A percentile compares a stretch with the other conserved stretches of the same genome.
Conservation (phyloP, 352 stramenopile species). For the Thalassiosira pacifica region DNA sequence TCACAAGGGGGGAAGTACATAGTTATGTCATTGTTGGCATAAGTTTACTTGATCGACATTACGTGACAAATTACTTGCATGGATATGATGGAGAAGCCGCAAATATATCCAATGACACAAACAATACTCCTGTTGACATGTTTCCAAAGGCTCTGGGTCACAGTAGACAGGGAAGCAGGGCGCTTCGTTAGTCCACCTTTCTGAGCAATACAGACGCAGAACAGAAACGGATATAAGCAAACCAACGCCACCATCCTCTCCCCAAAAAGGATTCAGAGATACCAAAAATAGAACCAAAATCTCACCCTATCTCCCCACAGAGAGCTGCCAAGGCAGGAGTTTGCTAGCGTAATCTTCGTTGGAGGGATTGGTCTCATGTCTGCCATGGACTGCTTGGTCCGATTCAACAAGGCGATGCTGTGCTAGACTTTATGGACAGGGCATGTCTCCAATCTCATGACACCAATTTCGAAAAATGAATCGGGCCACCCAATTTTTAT, state of each 20-base stretch:
- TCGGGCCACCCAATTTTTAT: too few relatives aligned
- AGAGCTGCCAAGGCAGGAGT: slow-evolving; percentile 35
- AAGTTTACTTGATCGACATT: slow-evolving; percentile 42
- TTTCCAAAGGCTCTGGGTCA: slow-evolving; percentile 42
- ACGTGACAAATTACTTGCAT: slow-evolving; percentile 29
- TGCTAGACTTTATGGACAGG: slow-evolving; percentile 46
- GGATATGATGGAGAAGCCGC: slow-evolving; percentile 3
- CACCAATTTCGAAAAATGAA: too few relatives aligned
- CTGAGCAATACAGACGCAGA: slow-evolving; percentile 36
- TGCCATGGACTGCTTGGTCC: slow-evolving; percentile 39
- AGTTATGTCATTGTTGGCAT: slow-evolving; percentile 27
- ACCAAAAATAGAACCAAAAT: too few relatives aligned
- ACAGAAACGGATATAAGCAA: too few relatives aligned
- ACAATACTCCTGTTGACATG: slow-evolving; percentile 23
- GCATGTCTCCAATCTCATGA: neutral
- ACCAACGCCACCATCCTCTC: too few relatives aligned
- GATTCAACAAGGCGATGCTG: slow-evolving; percentile 32
- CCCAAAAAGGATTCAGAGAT: slow-evolving; percentile 36
- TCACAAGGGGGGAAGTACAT: too few relatives aligned
- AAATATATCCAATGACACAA: neutral
- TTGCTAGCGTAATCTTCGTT: slow-evolving; percentile 42
- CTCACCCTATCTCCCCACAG: slow-evolving; percentile 56
- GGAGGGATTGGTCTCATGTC: slow-evolving; percentile 52
- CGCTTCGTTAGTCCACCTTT: slow-evolving; percentile 56
- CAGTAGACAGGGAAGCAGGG: slow-evolving; percentile 35